These are phyloP conservation scores for Cladosporium sp. DNA, from an alignment of 2,329 filamentous ascomycete species.

Conservation along the genomic window DNA sequence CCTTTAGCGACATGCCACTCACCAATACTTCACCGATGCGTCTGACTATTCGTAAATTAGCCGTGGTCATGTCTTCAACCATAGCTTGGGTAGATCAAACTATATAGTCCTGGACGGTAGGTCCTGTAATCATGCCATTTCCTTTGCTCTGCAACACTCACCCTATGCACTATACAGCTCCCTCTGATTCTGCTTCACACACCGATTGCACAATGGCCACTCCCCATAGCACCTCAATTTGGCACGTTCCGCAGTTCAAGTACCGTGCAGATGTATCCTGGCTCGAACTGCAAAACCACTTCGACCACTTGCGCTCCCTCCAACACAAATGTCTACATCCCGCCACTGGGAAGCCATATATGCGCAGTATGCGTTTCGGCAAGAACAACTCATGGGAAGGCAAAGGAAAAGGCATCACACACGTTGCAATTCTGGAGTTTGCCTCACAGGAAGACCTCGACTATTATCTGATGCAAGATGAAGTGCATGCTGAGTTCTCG, in stretches of 20 bases:
- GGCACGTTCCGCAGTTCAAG: conserved; percentile 32
- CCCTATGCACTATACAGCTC: neutral
- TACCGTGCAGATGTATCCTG: conserved; percentile 31
- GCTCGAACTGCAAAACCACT: conserved; percentile 31
- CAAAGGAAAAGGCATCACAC: conserved; percentile 32
- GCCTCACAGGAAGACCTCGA: conserved; percentile 31
- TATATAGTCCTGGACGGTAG: neutral
- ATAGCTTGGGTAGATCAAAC: neutral
- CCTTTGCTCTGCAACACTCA: neutral
- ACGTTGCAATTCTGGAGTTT: conserved; percentile 34
- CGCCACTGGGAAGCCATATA: conserved; percentile 28
- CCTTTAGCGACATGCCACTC: too few species aligned
- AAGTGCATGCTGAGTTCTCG: conserved; percentile 30
- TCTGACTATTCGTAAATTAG: too few species aligned
- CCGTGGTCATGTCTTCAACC: too few species aligned
- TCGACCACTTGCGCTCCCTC: conserved; percentile 28
- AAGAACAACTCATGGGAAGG: conserved; percentile 34
- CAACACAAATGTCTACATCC: conserved; percentile 23
- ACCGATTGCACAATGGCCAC: neutral
- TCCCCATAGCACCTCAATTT: neutral
- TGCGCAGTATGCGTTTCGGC: conserved; percentile 30
- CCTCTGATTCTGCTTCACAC: neutral
- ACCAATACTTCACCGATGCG: too few species aligned
- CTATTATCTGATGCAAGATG: conserved; percentile 31
- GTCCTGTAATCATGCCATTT: neutral